A percentile compares a stretch with the other conserved stretches of the same genome.
Evolutionary conservation across 306 rosid species (phyloP).

Genomic region (Prunus dulcis): DNA sequence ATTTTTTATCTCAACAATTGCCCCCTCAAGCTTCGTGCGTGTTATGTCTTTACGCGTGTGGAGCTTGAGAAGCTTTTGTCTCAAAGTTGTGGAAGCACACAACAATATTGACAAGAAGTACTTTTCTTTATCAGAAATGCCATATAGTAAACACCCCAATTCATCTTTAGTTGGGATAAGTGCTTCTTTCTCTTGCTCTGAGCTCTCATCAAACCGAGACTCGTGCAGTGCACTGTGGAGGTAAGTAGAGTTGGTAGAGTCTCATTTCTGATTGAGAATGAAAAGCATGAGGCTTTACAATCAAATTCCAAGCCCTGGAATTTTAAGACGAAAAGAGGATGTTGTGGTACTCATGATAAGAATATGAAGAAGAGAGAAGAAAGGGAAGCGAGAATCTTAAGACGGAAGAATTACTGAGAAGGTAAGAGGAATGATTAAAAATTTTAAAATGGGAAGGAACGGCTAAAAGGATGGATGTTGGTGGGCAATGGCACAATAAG

Average conservation of each 20-base stretch:
- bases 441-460: too few species aligned
- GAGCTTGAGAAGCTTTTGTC: too few species aligned
- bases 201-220: conserved; percentile 72
- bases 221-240: conserved; percentile 60
- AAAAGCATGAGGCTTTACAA: conserved; percentile 38
- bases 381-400: too few species aligned
- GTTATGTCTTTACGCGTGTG: too few species aligned
- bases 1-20: too few species aligned
- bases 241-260: conserved; percentile 90
- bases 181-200: conserved; percentile 96
- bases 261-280: conserved; percentile 86
- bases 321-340: conserved; percentile 40
- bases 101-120: conserved; percentile 53
- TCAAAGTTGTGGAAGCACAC: conserved; percentile 52
- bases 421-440: too few species aligned
- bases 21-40: too few species aligned
- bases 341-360: conserved; percentile 54
- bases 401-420: too few species aligned
- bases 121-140: conserved; percentile 64
- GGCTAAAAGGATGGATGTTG: too few species aligned
- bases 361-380: too few species aligned
- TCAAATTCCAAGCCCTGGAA: conserved; percentile 18
- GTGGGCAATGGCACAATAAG: too few species aligned
- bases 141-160: conserved; percentile 78
- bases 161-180: conserved; percentile 81